These are phyloP conservation scores for Leccinum insolens DNA, from an alignment of 1,284 basidiomycete species.

Conservation along the genomic window DNA sequence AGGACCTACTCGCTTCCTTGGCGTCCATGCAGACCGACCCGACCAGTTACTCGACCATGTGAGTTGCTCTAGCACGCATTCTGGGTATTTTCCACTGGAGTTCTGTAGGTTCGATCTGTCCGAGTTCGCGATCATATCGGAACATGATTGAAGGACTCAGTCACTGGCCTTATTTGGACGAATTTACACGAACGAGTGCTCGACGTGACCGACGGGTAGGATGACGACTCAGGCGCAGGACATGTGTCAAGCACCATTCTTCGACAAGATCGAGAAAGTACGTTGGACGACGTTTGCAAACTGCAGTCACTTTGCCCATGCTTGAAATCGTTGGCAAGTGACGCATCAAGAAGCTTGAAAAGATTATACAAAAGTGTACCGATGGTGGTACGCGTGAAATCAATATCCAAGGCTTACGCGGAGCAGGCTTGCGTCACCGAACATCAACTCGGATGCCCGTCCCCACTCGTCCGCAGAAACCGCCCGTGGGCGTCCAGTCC, in stretches of 20 bases:
- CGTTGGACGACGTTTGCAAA: slow-evolving; percentile 34
- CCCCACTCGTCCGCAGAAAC: slow-evolving; percentile 47
- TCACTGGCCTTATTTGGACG: slow-evolving; percentile 35
- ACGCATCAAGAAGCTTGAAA: too few relatives aligned
- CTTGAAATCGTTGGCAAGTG: too few relatives aligned
- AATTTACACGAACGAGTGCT: slow-evolving; percentile 23
- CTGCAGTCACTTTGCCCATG: too few relatives aligned
- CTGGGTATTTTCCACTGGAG: not conserved
- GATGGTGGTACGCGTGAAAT: too few relatives aligned
- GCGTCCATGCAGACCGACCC: slow-evolving; percentile 17
- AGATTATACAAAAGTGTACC: too few relatives aligned
- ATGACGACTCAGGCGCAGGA: slow-evolving; percentile 27
- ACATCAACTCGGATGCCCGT: slow-evolving; percentile 47
- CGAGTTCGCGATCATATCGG: slow-evolving; percentile 36
- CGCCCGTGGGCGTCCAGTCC: slow-evolving; percentile 72
- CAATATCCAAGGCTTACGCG: not conserved
- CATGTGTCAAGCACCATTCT: slow-evolving; percentile 29
- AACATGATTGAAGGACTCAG: slow-evolving; percentile 28
- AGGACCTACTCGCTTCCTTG: slow-evolving; percentile 19
- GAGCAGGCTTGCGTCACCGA: not conserved
- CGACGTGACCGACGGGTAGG: slow-evolving; percentile 35
- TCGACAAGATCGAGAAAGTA: slow-evolving; percentile 26
- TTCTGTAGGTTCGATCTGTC: slow-evolving; percentile 26
- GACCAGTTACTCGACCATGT: slow-evolving; percentile 17
- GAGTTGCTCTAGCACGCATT: not conserved